These are phyloP conservation scores for Cladosporium sp. DNA, from an alignment of 2,329 filamentous ascomycete species.

Conservation along the genomic window DNA sequence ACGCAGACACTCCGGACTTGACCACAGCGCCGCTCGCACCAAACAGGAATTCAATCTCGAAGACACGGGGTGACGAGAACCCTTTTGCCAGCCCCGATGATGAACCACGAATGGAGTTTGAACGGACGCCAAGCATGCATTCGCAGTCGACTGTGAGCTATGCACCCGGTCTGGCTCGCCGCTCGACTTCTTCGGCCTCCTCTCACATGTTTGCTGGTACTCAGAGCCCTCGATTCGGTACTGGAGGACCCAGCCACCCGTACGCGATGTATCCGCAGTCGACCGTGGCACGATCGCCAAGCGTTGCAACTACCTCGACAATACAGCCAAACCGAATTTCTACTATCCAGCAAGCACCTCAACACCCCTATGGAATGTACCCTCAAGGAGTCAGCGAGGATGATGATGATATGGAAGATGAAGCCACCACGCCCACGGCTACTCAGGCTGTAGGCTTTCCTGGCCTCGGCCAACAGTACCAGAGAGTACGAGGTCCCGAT, in stretches of 20 bases:
- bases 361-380: conserved; percentile 86
- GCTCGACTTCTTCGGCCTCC: conserved; percentile 39
- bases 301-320: conserved; percentile 72
- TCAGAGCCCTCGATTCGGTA: conserved; percentile 68
- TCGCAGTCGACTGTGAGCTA: conserved; percentile 37
- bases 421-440: conserved; percentile 38
- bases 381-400: conserved; percentile 69
- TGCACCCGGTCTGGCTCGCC: conserved; percentile 27
- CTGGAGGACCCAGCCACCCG: conserved; percentile 75
- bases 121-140: conserved; percentile 32
- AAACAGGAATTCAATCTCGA: conserved; percentile 35
- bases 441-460: conserved; percentile 65
- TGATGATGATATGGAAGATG: conserved; percentile 57
- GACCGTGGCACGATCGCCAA: conserved; percentile 59
- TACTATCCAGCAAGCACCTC: conserved; percentile 49
- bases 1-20: conserved; percentile 25
- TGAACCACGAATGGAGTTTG: conserved; percentile 28
- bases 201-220: conserved; percentile 41
- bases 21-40: conserved; percentile 21
- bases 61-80: conserved; percentile 32
- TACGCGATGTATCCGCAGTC: conserved; percentile 83
- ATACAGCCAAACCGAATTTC: conserved; percentile 50
- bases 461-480: conserved; percentile 65
- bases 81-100: conserved; percentile 40
- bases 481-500: conserved; percentile 71